These are phyloP conservation scores for Rhizophora mangle DNA, from an alignment of 345 rosid genomes.

Conservation along the genomic window DNA sequence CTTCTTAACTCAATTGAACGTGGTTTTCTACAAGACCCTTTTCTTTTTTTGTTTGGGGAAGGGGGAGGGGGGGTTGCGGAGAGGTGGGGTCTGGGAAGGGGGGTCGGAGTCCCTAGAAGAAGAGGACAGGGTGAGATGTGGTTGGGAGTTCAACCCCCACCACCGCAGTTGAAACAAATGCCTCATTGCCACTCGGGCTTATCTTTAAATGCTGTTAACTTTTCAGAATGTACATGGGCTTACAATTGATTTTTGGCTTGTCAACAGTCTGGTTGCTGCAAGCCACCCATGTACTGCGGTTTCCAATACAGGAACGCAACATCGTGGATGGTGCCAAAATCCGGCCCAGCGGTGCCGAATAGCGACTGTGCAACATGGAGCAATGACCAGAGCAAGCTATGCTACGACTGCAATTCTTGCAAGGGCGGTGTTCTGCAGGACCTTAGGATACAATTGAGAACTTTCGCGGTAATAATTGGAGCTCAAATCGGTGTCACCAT, in stretches of 20 bases:
- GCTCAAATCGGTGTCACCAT: background rate
- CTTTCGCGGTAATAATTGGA: constrained; percentile 3
- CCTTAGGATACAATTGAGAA: constrained; percentile 10
- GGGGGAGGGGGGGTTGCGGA: too few relatives aligned
- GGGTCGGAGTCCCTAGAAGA: too few relatives aligned
- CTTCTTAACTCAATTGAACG: background rate
- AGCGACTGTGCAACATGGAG: constrained; percentile 22
- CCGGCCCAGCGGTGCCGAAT: background rate
- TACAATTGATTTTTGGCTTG: background rate
- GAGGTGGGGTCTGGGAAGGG: too few relatives aligned
- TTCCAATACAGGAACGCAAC: constrained; percentile 16
- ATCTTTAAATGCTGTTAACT: too few relatives aligned
- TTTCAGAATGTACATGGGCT: background rate
- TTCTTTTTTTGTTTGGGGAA: too few relatives aligned
- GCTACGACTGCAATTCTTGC: constrained; percentile 29
- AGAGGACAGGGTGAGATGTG: too few relatives aligned
- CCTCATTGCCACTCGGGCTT: too few relatives aligned
- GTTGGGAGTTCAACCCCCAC: too few relatives aligned
- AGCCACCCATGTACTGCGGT: constrained; percentile 23
- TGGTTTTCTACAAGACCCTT: too few relatives aligned
- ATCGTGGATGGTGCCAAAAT: constrained; percentile 3
- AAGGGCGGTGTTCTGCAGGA: constrained; percentile 14
- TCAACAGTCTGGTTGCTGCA: constrained; percentile 23
- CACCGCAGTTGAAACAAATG: too few relatives aligned
- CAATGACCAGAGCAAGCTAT: constrained; percentile 13